Conservation (phyloP, 2,329 filamentous ascomycete genomes). For the Botrytis cinerea region DNA sequence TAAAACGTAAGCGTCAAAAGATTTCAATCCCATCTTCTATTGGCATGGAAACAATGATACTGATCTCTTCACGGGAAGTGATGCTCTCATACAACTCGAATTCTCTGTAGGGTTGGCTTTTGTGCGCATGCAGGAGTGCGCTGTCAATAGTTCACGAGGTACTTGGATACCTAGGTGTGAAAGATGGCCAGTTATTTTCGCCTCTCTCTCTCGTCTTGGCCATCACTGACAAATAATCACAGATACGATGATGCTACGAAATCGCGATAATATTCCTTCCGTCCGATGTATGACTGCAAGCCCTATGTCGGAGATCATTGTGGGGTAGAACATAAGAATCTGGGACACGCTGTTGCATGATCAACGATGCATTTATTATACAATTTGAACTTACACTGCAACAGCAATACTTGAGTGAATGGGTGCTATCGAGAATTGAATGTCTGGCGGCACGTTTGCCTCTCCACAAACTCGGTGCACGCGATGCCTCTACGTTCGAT, state of each 20-base stretch:
- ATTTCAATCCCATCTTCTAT: not conserved
- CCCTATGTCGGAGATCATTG: slow-evolving; percentile 20
- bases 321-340: slow-evolving; percentile 13
- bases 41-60: slow-evolving; percentile 15
- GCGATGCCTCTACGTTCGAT: not conserved
- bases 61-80: slow-evolving; percentile 19
- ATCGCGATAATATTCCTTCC: slow-evolving; percentile 17
- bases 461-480: not conserved
- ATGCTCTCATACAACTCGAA: slow-evolving; percentile 27
- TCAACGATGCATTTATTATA: slow-evolving; percentile 14
- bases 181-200: slow-evolving; percentile 26
- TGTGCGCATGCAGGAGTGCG: slow-evolving; percentile 36
- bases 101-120: slow-evolving; percentile 30
- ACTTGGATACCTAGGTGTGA: slow-evolving; percentile 21
- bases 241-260: slow-evolving; percentile 24
- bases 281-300: slow-evolving; percentile 18
- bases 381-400: not conserved
- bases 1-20: slow-evolving; percentile 6
- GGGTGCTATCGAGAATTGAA: not conserved
- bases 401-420: not conserved
- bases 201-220: slow-evolving; percentile 20
- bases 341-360: slow-evolving; percentile 8
- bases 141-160: slow-evolving; percentile 36
- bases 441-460: not conserved
- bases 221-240: slow-evolving; percentile 33